Evolutionary conservation across 2,329 filamentous ascomycete species (phyloP), one percentile per base, ranked within the genome.

Genomic region (Alternaria tenuissima): DNA sequence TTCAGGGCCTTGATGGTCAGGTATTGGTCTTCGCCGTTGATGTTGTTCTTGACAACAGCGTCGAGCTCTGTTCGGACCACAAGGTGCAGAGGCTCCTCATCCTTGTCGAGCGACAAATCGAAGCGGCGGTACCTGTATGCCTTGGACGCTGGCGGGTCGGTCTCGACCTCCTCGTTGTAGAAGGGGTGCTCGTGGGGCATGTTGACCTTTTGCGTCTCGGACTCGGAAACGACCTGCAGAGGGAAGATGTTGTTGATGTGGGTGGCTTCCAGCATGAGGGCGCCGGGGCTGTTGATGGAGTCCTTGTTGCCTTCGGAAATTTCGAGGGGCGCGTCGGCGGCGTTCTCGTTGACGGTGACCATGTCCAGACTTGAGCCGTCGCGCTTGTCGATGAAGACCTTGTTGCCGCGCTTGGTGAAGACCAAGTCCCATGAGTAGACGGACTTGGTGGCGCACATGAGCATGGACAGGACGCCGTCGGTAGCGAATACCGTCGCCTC

Each of bases 211-310:
- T 88, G 84, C 64, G 83, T 86, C 66, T 93, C 88, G 70, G 86
- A 91, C 84, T 99, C 95, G 72, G 88, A 81, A 68, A 99, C 94
- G 52, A 96, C 93, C 85, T 99, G 95, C 81, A 96, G 92, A 71
- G 93, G 91, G 81, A 99, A 99, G 85, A 98, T 96, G 87, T 98
- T 95, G 88, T 99, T 99, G 87, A 99, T 99, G 85, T 97, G 96
- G 53, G 95, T 99, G 56, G 95, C 95, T 83, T 99, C 95, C 80
- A 97, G 91, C 75, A 96, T 94, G 59, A 99, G 89, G 55, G 94
- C 93, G 56, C 85, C 83, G n/a, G 95, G 95, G 76, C 93, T 93
- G 87, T 99, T 99, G 82, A 99, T 91, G 67, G 87, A 85, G 78
- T 99, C 95, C 83, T 97, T 96, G 84, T 92, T 93, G 73, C 92